phyloP scores from a whole-genome alignment of 2,329 filamentous ascomycete genomes.

The Fusarium pininemorale region DNA sequence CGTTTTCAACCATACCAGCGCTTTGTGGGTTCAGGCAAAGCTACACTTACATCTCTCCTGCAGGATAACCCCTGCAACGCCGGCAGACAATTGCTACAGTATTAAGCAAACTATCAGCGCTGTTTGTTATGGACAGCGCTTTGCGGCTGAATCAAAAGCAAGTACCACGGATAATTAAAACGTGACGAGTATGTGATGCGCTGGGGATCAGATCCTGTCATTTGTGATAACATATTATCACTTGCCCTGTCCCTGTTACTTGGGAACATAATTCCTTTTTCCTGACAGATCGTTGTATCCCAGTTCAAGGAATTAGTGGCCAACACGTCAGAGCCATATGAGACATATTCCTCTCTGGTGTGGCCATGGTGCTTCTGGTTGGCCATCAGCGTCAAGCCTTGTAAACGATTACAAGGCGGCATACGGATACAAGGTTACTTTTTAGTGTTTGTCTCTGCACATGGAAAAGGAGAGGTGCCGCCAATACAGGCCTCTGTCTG shows the following conservation, averaged over 20 bases:
- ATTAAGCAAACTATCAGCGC: neutral
- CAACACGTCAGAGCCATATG: neutral
- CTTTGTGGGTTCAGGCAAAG: neutral
- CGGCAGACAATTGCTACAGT: neutral
- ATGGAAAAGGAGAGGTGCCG: neutral
- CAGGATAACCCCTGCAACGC: neutral
- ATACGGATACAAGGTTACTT: neutral
- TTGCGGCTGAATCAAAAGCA: constrained; percentile 7
- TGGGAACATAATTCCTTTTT: constrained; percentile 4
- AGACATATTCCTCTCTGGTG: neutral
- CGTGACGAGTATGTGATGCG: neutral
- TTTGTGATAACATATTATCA: constrained; percentile 28
- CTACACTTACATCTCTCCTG: neutral
- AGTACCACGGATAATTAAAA: neutral
- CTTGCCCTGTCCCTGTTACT: constrained; percentile 1
- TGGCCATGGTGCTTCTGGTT: neutral
- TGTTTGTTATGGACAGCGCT: neutral
- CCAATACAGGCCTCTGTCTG: constrained; percentile 1
- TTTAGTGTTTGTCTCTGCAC: neutral
- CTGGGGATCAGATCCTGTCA: constrained; percentile 25
- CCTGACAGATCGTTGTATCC: neutral
- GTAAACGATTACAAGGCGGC: neutral
- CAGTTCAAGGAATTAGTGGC: constrained; percentile 4
- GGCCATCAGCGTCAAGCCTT: neutral
- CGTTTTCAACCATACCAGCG: neutral